Evolutionary conservation across 2,329 filamentous ascomycete genomes (phyloP), one percentile per base, ranked within the genome.

Genomic region (Venturia asperata): DNA sequence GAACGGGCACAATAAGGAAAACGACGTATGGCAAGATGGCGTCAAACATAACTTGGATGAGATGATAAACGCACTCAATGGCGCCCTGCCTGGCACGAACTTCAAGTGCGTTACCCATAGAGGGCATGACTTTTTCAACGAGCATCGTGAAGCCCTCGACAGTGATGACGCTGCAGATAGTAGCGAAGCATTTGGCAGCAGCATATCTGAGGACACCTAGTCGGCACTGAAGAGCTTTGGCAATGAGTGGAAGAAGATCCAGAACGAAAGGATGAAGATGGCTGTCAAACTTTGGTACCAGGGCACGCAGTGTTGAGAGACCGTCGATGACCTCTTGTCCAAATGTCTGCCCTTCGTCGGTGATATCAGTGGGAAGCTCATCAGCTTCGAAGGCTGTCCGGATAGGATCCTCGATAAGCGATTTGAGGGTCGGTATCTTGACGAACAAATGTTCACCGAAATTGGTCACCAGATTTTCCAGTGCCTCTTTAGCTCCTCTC

Each of bases 41-140:
- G 74, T 97, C 94, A 68, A 96, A 94, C 94, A 99, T 99, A 63
- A 97, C 92, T 67, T 95, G 91, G 68, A 99, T 99, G 66, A 99
- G 81, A 76, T 99, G 94, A 74, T 99, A 99, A 67, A 99, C 90
- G 70, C 87, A 91, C 77, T 99, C 94, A 66, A 96, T 94, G 6
- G 91, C 92, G 68, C 94, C 94, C 78, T 99, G 94, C 47, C 94
- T 88, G 77, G 88, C 89, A 72, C 91, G 88, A 39, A 97, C 83
- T 71, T 99, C 93, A 67, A 95, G 78, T 0, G 91, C 89, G 71
- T 97, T 97, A 78, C 83, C 94, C 76, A 97, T 96, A 1, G 90
- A 90, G 6, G 94, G 94, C 56, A 99, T 77, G 11, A 99, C 91
- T 72, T 91, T 89, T 75, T 97, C 91, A 0, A 99, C 94, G 27